Base-by-base conservation (phyloP, 164 flowering plant species). In the Annona cherimola region DNA sequence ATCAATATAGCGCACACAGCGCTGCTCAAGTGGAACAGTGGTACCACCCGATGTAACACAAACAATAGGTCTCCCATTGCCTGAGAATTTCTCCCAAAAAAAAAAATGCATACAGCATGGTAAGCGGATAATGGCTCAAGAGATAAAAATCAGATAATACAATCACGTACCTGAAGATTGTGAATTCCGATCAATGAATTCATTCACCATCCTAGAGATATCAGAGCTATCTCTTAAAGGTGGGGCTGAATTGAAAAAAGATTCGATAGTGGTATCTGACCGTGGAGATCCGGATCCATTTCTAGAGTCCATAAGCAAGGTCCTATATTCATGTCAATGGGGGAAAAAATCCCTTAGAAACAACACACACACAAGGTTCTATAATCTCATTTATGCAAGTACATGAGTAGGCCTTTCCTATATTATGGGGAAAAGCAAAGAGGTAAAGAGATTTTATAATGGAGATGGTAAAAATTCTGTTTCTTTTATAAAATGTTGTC, bases 1-100 rank as follows among this genome's bases (percentile, higher is more conserved):
- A 75, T 93, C 98, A 69, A 95, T 91, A 75, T 83, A 91, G 16
- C 98, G 91, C 45, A 95, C 95, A 73, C 98, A 93, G 6, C 91
- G 86, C 71, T 86, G 91, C 78, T 92, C 99, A 71, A 94, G 79
- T 67, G 99, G 98, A 67, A 92, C 99, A 6, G 97, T 93, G 45
- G 99, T 93, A 5, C 98, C 98, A 26, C 99, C 99, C 54, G 99
- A 90, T 45, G 99, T 92, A 70, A 94, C 90, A 74, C 97, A 92
- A 14, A 90, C 97, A 74, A 92, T 73, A 40, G 71, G 67, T 62
- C 62, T 67, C 74, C 80, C 80, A 60, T 77, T 76, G 69, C 75
- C 92, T 88, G 82, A 63, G 78, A 59, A 72, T 69, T 16, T 40
- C 61, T 26, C 50, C 9, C 50, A 16, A 50, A 50, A 50, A 16